Evolutionary conservation across 2,329 filamentous ascomycete genomes (phyloP).

Genomic region (Sarocladium kiliense): DNA sequence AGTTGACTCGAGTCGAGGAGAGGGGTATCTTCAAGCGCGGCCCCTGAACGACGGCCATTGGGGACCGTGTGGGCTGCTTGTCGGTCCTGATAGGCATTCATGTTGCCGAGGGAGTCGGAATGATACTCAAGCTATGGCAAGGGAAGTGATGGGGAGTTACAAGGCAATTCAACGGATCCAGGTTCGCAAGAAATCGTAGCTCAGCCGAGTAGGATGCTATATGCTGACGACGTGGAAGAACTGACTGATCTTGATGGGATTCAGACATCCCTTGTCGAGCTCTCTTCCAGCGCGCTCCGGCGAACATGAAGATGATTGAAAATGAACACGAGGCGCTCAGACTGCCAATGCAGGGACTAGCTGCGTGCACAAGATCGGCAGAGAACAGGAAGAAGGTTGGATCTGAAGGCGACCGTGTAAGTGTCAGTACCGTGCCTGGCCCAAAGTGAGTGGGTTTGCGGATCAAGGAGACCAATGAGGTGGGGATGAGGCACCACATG

Average conservation of each 20-base stretch:
- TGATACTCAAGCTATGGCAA: too few relatives aligned
- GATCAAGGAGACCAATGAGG: constrained; percentile 1
- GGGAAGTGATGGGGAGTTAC: too few relatives aligned
- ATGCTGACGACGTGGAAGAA: too few relatives aligned
- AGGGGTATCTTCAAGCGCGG: not conserved
- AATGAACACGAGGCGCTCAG: not conserved
- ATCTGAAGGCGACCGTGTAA: not conserved
- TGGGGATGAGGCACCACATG: constrained; percentile 4
- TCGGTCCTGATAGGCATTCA: not conserved
- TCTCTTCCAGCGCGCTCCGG: too few relatives aligned
- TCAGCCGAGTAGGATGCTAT: too few relatives aligned
- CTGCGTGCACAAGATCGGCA: not conserved
- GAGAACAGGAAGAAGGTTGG: not conserved
- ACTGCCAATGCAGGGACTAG: not conserved
- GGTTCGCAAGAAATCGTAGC: too few relatives aligned
- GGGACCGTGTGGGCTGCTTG: not conserved
- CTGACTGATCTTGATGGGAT: too few relatives aligned
- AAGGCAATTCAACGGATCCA: too few relatives aligned
- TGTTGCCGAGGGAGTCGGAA: too few relatives aligned
- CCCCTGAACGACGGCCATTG: not conserved
- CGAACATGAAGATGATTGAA: too few relatives aligned
- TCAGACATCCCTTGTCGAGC: too few relatives aligned
- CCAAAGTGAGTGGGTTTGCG: not conserved
- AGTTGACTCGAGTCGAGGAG: not conserved
- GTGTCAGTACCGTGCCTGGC: not conserved